Percentiles rank a stretch among this genome's conserved stretches.
These are phyloP conservation scores for Mycena galericulata DNA, from an alignment of 768 basidiomycete species.

Conservation along the genomic window DNA sequence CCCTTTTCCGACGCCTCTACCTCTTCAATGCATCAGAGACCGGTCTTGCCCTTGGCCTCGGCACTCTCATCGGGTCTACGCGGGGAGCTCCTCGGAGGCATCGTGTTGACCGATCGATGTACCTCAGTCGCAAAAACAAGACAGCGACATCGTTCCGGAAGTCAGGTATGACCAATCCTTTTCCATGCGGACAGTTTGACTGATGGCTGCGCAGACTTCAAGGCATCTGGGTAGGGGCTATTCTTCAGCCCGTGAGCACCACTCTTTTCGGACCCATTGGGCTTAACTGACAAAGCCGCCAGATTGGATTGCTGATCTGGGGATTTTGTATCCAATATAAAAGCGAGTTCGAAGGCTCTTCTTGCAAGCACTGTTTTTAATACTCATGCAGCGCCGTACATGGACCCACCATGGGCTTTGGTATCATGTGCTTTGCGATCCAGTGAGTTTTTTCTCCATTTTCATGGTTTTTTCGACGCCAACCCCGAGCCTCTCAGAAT, in stretches of 20 bases:
- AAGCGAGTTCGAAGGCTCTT: slow-evolving; percentile 1
- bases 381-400: slow-evolving; percentile 22
- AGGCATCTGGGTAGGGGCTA: slow-evolving; percentile 25
- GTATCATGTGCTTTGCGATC: slow-evolving; percentile 30
- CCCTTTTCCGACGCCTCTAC: slow-evolving; percentile 26
- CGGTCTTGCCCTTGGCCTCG: slow-evolving; percentile 24
- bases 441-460: slow-evolving; percentile 2
- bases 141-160: slow-evolving; percentile 19
- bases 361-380: background rate
- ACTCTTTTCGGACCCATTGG: background rate
- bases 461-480: background rate
- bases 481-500: background rate
- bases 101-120: slow-evolving; percentile 27
- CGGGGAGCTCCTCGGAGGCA: slow-evolving; percentile 28
- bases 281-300: background rate
- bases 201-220: background rate
- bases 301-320: slow-evolving; percentile 26
- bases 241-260: slow-evolving; percentile 19
- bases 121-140: slow-evolving; percentile 23
- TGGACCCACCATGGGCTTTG: slow-evolving; percentile 28
- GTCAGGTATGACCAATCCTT: slow-evolving; percentile 1
- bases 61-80: slow-evolving; percentile 24
- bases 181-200: background rate
- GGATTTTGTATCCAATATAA: slow-evolving; percentile 30
- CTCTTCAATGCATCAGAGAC: slow-evolving; percentile 21